Evolutionary conservation across 768 basidiomycete species (phyloP).

Genomic region (Trametes cubensis): DNA sequence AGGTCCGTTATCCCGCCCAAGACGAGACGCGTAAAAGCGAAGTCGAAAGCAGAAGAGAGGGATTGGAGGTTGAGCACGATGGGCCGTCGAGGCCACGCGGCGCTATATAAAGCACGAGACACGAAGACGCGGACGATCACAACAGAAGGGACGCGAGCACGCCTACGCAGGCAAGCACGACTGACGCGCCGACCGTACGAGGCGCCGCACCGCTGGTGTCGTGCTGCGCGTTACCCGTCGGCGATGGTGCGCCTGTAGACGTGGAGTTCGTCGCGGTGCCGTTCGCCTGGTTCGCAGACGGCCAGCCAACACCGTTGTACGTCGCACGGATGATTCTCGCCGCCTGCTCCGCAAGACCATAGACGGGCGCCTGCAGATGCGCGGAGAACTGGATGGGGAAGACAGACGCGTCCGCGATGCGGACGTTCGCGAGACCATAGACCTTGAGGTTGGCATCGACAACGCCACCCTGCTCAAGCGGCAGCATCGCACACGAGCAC

Average conservation of each 20-base stretch:
- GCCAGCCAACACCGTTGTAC: constrained; percentile 36
- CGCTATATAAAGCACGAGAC: neutral
- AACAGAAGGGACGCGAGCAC: constrained; percentile 9
- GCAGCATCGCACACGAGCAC: constrained; percentile 61
- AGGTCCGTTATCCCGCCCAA: constrained; percentile 8
- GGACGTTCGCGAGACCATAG: constrained; percentile 58
- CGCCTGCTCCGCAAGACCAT: constrained; percentile 53
- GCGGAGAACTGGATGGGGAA: constrained; percentile 57
- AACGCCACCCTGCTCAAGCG: constrained; percentile 55
- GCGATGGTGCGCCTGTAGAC: neutral
- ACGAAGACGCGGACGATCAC: neutral
- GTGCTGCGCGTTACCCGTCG: neutral
- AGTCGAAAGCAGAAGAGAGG: neutral
- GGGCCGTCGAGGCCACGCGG: neutral
- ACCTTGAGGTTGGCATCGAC: constrained; percentile 59
- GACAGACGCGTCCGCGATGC: constrained; percentile 60
- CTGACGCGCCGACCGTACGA: neutral
- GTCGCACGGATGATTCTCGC: constrained; percentile 45
- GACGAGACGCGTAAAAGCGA: neutral
- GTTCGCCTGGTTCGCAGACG: constrained; percentile 3
- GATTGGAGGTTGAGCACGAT: neutral
- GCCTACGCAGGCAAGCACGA: constrained; percentile 7
- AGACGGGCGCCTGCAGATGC: constrained; percentile 42
- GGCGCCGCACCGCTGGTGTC: constrained; percentile 5
- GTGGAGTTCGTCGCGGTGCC: constrained; percentile 1